Percentiles rank a stretch among this genome's conserved stretches.
These are phyloP conservation scores for Leishmania gerbilli DNA, from an alignment of 208 protist genomes.

Conservation along the genomic window DNA sequence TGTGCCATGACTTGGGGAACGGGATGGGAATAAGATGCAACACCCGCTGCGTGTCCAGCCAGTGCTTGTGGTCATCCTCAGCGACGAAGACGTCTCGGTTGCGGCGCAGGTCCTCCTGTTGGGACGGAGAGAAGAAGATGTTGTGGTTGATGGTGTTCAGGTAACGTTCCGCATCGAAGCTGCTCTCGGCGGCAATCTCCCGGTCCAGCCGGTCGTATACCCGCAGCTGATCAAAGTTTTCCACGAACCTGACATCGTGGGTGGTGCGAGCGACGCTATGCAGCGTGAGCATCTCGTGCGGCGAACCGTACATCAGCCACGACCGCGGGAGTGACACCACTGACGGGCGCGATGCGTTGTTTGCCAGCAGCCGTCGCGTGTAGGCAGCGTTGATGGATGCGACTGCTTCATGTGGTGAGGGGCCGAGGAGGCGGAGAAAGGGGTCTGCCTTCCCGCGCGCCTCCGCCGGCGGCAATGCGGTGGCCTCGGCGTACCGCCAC, in stretches of 20 bases:
- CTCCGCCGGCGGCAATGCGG: not conserved
- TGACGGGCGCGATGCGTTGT: slow-evolving; percentile 8
- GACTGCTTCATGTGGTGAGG: slow-evolving; percentile 12
- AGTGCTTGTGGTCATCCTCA: slow-evolving; percentile 85
- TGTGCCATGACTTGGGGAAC: slow-evolving; percentile 78
- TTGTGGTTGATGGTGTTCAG: slow-evolving; percentile 9
- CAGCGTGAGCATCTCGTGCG: slow-evolving; percentile 55
- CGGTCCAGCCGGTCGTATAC: slow-evolving; percentile 1
- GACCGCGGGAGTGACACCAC: slow-evolving; percentile 27
- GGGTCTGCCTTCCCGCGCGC: not conserved
- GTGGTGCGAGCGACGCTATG: slow-evolving; percentile 22
- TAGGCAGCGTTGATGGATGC: slow-evolving; percentile 8
- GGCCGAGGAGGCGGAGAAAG: slow-evolving; percentile 21
- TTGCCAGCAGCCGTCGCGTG: slow-evolving; percentile 2
- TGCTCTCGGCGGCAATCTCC: not conserved
- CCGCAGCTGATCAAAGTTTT: not conserved
- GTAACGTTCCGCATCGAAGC: slow-evolving; percentile 11
- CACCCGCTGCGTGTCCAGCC: slow-evolving; percentile 68
- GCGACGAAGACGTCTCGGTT: not conserved
- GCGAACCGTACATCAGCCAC: slow-evolving; percentile 47
- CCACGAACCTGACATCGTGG: not conserved
- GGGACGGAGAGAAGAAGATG: slow-evolving; percentile 25
- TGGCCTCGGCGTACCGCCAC: slow-evolving; percentile 10
- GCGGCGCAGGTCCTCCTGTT: slow-evolving; percentile 5
- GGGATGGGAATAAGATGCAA: slow-evolving; percentile 76